phyloP scores from a whole-genome alignment of 441 rosid species.

The Gossypium aridum region DNA sequence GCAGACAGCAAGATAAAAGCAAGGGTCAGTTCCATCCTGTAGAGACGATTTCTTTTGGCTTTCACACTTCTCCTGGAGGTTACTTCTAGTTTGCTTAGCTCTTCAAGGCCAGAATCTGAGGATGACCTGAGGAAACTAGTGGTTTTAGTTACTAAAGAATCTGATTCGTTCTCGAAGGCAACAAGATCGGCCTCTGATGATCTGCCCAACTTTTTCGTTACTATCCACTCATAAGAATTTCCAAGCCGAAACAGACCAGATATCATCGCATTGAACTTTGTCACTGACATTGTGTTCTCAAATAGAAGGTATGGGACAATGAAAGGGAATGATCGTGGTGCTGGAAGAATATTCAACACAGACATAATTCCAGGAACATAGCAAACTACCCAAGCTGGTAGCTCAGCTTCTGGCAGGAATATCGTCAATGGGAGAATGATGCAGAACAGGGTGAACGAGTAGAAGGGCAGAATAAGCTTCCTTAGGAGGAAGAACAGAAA shows the following conservation, averaged over 20 bases:
- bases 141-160: constrained; percentile 28
- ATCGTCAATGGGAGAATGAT: constrained; percentile 77
- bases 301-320: constrained; percentile 82
- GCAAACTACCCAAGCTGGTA: constrained; percentile 89
- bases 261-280: constrained; percentile 93
- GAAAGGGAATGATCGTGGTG: constrained; percentile 82
- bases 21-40: constrained; percentile 76
- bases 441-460: constrained; percentile 92
- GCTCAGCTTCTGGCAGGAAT: constrained; percentile 84
- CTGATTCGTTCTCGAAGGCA: constrained; percentile 58
- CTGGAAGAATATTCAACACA: constrained; percentile 70
- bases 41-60: constrained; percentile 53
- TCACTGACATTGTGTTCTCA: constrained; percentile 93
- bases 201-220: constrained; percentile 83
- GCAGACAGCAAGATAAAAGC: constrained; percentile 75
- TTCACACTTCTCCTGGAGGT: constrained; percentile 37
- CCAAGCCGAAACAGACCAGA: constrained; percentile 75
- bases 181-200: constrained; percentile 87
- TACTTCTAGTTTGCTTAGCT: constrained; percentile 52
- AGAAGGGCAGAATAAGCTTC: constrained; percentile 86
- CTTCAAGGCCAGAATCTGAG: constrained; percentile 70
- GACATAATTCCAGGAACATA: constrained; percentile 83
- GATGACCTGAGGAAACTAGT: constrained; percentile 43
- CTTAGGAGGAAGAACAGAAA: constrained; percentile 79
- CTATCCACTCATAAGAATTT: constrained; percentile 89